A percentile compares a stretch with the other conserved stretches of the same genome.
phyloP scores from a whole-genome alignment of 306 rosid species.

The Pyrus communis region DNA sequence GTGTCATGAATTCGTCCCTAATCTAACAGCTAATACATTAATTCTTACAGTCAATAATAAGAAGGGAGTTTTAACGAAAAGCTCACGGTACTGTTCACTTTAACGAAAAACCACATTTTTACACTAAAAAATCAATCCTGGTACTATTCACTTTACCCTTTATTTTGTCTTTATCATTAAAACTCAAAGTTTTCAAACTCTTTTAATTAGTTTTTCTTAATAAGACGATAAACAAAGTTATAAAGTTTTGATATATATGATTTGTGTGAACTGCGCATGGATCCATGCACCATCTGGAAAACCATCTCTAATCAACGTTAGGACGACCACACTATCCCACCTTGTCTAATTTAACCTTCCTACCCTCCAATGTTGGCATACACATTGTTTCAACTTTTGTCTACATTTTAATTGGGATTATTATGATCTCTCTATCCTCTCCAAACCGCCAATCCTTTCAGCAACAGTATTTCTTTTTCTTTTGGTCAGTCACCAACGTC shows the following conservation, averaged over 20 bases:
- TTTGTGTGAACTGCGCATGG: neutral
- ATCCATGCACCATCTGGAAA: neutral
- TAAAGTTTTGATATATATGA: neutral
- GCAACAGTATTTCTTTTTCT: neutral
- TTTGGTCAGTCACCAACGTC: neutral
- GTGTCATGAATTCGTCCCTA: too few species aligned
- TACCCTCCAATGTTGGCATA: neutral
- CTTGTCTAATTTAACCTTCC: neutral
- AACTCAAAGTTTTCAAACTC: too few species aligned
- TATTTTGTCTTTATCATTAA: too few species aligned
- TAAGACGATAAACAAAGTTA: neutral
- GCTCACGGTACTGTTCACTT: too few species aligned
- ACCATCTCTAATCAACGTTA: neutral
- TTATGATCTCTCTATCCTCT: neutral
- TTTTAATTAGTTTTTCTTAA: too few species aligned
- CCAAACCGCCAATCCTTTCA: neutral
- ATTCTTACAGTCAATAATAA: too few species aligned
- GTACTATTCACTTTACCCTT: too few species aligned
- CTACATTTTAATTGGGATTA: neutral
- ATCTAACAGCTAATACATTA: too few species aligned
- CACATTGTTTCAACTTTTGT: neutral
- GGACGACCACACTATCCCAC: neutral
- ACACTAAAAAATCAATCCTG: too few species aligned
- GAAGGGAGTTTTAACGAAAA: too few species aligned
- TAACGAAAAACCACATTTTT: too few species aligned